phyloP scores from a whole-genome alignment of 2,329 filamentous ascomycete species.

The Fusarium sp. region DNA sequence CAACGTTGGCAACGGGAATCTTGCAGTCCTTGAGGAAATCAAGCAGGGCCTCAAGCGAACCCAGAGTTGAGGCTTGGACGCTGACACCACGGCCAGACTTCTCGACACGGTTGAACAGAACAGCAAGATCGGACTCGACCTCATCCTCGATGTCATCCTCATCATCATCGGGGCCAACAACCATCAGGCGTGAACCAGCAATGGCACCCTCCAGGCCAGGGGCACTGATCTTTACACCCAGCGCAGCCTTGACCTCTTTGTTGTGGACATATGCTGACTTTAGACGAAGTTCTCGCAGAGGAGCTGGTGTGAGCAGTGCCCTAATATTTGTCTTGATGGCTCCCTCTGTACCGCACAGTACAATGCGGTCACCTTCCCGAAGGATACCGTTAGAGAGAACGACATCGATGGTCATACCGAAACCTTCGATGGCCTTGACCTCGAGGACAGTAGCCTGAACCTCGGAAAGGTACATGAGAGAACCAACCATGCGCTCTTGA shows the following conservation, averaged over 20 bases:
- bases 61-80: constrained; percentile 96
- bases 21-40: constrained; percentile 97
- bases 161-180: constrained; percentile 94
- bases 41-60: constrained; percentile 93
- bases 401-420: constrained; percentile 98
- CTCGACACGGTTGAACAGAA: constrained; percentile 89
- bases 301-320: constrained; percentile 91
- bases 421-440: constrained; percentile 98
- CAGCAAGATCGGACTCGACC: constrained; percentile 93
- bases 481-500: constrained; percentile 96
- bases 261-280: constrained; percentile 98
- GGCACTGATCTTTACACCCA: constrained; percentile 98
- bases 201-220: constrained; percentile 96
- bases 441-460: constrained; percentile 98
- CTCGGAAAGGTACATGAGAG: constrained; percentile 98
- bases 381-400: constrained; percentile 96
- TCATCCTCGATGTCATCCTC: constrained; percentile 97
- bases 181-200: constrained; percentile 92
- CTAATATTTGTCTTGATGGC: constrained; percentile 95
- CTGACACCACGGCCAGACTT: constrained; percentile 94
- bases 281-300: constrained; percentile 91
- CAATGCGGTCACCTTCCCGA: constrained; percentile 92
- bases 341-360: constrained; percentile 96
- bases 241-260: constrained; percentile 97
- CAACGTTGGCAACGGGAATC: constrained; percentile 97